Evolutionary conservation across 2,329 filamentous ascomycete species (phyloP).

Genomic region (Fusarium lateritium): DNA sequence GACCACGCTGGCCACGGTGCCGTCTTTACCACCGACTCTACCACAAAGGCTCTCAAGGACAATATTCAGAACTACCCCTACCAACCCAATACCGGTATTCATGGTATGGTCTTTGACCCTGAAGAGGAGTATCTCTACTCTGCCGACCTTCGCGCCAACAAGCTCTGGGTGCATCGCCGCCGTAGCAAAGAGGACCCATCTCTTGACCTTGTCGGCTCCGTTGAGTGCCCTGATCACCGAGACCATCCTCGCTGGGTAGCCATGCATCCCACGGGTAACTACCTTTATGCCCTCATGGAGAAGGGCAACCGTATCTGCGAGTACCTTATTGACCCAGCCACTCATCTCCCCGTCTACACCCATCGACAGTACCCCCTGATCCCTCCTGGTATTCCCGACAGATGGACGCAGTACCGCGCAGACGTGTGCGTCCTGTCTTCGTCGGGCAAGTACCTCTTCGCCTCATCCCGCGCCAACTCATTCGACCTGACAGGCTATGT

Average conservation of each 20-base stretch:
- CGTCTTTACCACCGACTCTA: slow-evolving; percentile 74
- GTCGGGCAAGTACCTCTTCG: slow-evolving; percentile 83
- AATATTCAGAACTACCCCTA: slow-evolving; percentile 83
- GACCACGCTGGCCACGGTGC: slow-evolving; percentile 86
- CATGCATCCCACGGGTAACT: slow-evolving; percentile 82
- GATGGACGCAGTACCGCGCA: slow-evolving; percentile 80
- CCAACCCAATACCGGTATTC: slow-evolving; percentile 78
- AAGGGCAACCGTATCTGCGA: slow-evolving; percentile 87
- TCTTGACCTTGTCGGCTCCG: slow-evolving; percentile 78
- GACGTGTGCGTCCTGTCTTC: slow-evolving; percentile 84
- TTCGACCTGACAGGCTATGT: slow-evolving; percentile 86
- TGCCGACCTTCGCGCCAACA: slow-evolving; percentile 82
- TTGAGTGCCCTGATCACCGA: slow-evolving; percentile 77
- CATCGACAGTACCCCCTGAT: slow-evolving; percentile 83
- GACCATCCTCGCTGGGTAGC: slow-evolving; percentile 93
- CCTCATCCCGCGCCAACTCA: slow-evolving; percentile 84
- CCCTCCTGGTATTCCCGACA: slow-evolving; percentile 75
- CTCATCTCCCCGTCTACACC: slow-evolving; percentile 84
- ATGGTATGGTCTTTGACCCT: slow-evolving; percentile 86
- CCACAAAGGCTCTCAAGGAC: slow-evolving; percentile 69
- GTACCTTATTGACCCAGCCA: slow-evolving; percentile 82
- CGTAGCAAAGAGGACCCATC: slow-evolving; percentile 55
- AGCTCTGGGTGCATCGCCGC: slow-evolving; percentile 88
- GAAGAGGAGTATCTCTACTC: slow-evolving; percentile 83
- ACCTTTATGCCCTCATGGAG: slow-evolving; percentile 91